Percentiles rank a stretch among this genome's conserved stretches.
These are phyloP conservation scores for Hebeloma cylindrosporum DNA, from an alignment of 768 basidiomycete genomes.

Conservation along the genomic window DNA sequence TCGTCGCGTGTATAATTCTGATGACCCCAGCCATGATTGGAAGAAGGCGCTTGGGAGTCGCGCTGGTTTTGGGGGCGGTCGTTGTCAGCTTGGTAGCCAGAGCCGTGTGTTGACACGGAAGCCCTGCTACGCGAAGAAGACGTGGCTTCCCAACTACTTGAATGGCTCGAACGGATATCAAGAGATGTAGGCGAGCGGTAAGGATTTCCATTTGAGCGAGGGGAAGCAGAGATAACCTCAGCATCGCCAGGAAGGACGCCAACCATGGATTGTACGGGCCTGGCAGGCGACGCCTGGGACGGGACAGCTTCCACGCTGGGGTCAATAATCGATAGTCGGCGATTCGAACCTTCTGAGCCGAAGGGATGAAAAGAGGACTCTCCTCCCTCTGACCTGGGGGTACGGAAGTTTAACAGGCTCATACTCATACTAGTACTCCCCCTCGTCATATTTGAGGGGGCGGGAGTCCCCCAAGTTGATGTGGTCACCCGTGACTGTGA, in stretches of 20 bases:
- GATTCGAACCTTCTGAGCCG: too few relatives aligned
- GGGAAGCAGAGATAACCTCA: background rate
- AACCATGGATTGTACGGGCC: constrained; percentile 24
- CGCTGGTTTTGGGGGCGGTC: background rate
- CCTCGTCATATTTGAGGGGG: constrained; percentile 12
- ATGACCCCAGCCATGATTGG: background rate
- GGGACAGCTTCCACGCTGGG: constrained; percentile 5
- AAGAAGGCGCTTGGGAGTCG: background rate
- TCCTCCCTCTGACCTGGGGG: too few relatives aligned
- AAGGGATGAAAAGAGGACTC: too few relatives aligned
- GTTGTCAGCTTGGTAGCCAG: background rate
- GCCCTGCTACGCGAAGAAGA: too few relatives aligned
- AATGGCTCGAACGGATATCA: constrained; percentile 3
- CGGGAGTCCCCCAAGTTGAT: background rate
- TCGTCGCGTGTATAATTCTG: background rate
- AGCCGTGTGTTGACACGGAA: too few relatives aligned
- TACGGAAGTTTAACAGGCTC: too few relatives aligned
- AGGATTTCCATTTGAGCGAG: background rate
- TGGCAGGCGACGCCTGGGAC: constrained; percentile 15
- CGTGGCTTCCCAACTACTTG: background rate
- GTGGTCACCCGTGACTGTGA: constrained; percentile 8
- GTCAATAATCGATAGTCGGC: constrained; percentile 15
- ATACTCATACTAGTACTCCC: too few relatives aligned
- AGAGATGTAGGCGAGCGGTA: constrained; percentile 13
- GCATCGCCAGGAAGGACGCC: constrained; percentile 21